Percentiles rank a stretch among this genome's conserved stretches.
Conservation (phyloP, 345 rosid genomes). For the Salix exigua region DNA sequence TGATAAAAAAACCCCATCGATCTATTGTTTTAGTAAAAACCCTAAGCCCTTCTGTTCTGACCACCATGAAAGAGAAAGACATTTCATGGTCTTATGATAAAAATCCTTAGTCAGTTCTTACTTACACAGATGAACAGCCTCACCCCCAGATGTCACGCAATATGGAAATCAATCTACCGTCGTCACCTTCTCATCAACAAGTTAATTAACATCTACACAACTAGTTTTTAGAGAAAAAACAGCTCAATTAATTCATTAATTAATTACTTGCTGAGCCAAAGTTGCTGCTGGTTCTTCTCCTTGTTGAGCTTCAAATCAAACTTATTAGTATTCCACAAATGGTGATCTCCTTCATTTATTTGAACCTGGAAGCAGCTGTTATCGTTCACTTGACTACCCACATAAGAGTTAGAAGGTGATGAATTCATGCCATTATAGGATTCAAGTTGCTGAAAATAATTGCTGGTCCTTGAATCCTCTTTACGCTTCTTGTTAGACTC, state of each 20-base stretch:
- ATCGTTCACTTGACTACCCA: conserved; percentile 11
- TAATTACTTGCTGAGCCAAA: neutral
- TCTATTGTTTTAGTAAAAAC: neutral
- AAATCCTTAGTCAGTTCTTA: neutral
- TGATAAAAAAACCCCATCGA: neutral
- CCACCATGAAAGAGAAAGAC: neutral
- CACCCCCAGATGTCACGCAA: neutral
- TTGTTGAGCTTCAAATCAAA: conserved; percentile 4
- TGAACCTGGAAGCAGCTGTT: conserved; percentile 16
- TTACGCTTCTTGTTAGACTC: conserved; percentile 29
- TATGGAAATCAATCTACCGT: neutral
- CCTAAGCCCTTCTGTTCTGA: neutral
- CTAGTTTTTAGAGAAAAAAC: neutral
- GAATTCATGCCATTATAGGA: conserved; percentile 17
- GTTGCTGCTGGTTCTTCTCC: conserved; percentile 14
- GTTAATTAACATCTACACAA: neutral
- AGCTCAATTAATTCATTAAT: neutral
- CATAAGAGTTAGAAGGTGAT: conserved; percentile 12
- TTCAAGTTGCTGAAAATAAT: conserved; percentile 15
- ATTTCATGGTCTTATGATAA: neutral
- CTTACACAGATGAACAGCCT: neutral
- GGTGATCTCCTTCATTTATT: conserved; percentile 21
- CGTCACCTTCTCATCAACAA: neutral
- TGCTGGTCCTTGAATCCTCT: conserved; percentile 20
- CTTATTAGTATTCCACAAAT: conserved; percentile 18